Base-by-base conservation (phyloP, 306 rosid species). In the Vigna nakashimae region DNA sequence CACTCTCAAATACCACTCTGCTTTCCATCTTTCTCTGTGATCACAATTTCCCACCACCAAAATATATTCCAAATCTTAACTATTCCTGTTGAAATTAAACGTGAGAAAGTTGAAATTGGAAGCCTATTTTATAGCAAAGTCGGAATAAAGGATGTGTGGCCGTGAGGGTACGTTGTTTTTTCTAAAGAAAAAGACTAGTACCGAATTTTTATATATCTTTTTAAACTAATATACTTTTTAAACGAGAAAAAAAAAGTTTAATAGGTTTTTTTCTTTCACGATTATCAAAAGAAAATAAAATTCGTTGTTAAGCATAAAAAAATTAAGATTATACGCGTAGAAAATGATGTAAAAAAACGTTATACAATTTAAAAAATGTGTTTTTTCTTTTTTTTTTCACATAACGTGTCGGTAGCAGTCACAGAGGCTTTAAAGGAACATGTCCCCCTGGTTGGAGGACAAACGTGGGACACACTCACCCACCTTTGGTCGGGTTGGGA, bases 401-500 rank as follows among this genome's bases (percentile, higher is more conserved):
- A 36, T 36, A 36, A 36, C 13, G 52, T 89, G 97, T 87, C 93
- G 93, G 92, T 68, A 75, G 90, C 86, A 81, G 84, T 7, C 32
- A 83, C 73, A 75, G 88, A 93, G 87, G 28, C 76, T 58, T 82
- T 80, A 87, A 87, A 90, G 95, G 85, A 84, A 20, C 28, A 66
- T 88, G 94, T 74, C 86, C 26, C 58, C 0, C 62, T 13, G 15
- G 7, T 62, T 13, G 83, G 88, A 83, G 80, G 92, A 90, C 97
- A 91, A 79, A 74, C 75, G 36, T 59, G 85, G 73, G 95, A 87
- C 97, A 85, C 73, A 87, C 83, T 82, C 89, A 83, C 89, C 89
- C 80, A 74, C 58, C 66, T 73, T 78, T 69, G 81, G 45, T 49
- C 76, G 60, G 32, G 28, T 18, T 78, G 48, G 49, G 75, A 88